A percentile compares a stretch with the other conserved stretches of the same genome.
Evolutionary conservation across 2,329 filamentous ascomycete genomes (phyloP).

Genomic region (Trichocomaceae sp.): DNA sequence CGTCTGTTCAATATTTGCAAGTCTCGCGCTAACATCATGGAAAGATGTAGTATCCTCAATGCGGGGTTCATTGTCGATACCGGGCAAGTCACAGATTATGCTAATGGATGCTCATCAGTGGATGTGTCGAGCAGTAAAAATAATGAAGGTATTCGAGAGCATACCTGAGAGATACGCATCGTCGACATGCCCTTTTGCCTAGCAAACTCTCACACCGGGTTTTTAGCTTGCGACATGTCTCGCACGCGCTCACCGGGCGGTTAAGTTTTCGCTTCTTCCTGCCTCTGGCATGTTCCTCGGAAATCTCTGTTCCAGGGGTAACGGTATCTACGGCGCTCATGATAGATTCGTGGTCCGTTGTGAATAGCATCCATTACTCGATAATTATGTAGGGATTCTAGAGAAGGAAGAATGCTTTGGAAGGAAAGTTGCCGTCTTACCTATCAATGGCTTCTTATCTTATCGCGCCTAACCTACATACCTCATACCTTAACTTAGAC

Average conservation of each 20-base stretch:
- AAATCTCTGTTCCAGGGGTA: no score
- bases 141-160: not conserved
- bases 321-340: no score
- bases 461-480: no score
- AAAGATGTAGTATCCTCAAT: not conserved
- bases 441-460: no score
- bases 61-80: constrained; percentile 8
- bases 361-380: no score
- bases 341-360: no score
- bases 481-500: no score
- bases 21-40: not conserved
- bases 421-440: no score
- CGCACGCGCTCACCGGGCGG: constrained; percentile 32
- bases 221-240: constrained; percentile 34
- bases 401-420: no score
- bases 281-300: not conserved
- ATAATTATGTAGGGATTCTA: no score
- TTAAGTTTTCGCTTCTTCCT: constrained; percentile 25
- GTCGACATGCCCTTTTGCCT: constrained; percentile 30
- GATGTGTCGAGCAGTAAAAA: no score
- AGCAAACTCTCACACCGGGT: constrained; percentile 32
- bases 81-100: constrained; percentile 29
- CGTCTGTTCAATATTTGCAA: no score
- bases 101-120: constrained; percentile 16
- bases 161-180: constrained; percentile 31